A percentile compares a stretch with the other conserved stretches of the same genome.
Evolutionary conservation across 371 early-diverging fungal genomes (phyloP).

Genomic region (Mortierella polycephala): DNA sequence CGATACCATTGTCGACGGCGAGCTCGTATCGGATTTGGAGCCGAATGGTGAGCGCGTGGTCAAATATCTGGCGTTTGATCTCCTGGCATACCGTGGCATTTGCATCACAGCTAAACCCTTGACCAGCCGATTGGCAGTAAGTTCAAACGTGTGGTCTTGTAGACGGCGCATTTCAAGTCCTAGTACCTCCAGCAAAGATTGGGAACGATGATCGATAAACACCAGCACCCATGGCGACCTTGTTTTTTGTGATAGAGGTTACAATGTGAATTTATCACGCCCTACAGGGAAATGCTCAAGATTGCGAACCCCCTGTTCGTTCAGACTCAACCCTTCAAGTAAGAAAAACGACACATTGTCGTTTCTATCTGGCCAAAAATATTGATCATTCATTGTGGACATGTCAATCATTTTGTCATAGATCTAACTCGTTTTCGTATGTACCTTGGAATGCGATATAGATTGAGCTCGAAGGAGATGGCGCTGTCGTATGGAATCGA

Average conservation of each 20-base stretch:
- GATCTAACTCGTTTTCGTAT: not conserved
- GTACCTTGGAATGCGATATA: slow-evolving; percentile 10
- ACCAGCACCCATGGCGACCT: not conserved
- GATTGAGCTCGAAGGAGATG: slow-evolving; percentile 77
- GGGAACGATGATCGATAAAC: not conserved
- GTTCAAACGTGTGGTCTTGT: not conserved
- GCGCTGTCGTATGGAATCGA: slow-evolving; percentile 76
- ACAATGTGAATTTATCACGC: slow-evolving; percentile 70
- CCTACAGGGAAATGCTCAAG: slow-evolving; percentile 68
- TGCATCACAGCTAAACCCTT: slow-evolving; percentile 65
- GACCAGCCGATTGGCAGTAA: slow-evolving; percentile 80
- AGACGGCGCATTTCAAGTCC: too few species aligned
- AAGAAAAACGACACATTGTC: slow-evolving; percentile 19
- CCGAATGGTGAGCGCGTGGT: slow-evolving; percentile 65
- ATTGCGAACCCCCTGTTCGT: slow-evolving; percentile 57
- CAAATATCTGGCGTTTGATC: slow-evolving; percentile 81
- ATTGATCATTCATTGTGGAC: too few species aligned
- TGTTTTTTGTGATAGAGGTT: slow-evolving; percentile 63
- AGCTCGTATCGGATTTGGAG: slow-evolving; percentile 84
- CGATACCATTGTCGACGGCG: slow-evolving; percentile 92
- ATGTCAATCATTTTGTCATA: not conserved
- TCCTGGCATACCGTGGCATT: slow-evolving; percentile 68
- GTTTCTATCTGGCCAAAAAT: too few species aligned
- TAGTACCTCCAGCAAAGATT: too few species aligned
- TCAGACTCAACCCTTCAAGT: slow-evolving; percentile 72